Evolutionary conservation across 208 protist species (phyloP), one percentile per base, ranked within the genome.

Genomic region (Herpetomonas samuelpessoai): DNA sequence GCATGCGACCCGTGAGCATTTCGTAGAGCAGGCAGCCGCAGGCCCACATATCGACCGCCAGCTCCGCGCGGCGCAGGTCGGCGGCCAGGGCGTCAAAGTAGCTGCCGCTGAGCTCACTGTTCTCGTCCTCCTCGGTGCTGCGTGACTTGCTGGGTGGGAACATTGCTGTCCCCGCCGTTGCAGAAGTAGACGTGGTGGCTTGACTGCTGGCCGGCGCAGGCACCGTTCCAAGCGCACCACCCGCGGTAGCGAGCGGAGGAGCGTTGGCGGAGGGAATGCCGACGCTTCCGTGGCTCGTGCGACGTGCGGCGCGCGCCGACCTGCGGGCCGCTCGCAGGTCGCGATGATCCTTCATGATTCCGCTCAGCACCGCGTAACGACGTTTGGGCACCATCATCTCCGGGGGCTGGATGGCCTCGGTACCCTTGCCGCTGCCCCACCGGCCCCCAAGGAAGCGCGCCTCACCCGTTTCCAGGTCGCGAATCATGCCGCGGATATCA

Each of bases 1-100:
- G 74, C 79, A 87, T 84, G 45, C 73, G 71, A 2, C 88, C 88
- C 2, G 84, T 92, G 7, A 94, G 75, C 39, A 94, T 65, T 62
- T 94, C 88, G 67, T 92, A 92, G 24, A 94, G 71, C 25, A 92
- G 51, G 48, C 88, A 94, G 22, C 88, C 88, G 47, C 83, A 92
- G 26, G 68, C 71, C 88, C 88, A 94, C 51, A 94, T 81, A 57
- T 94, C 88, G 9, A 75, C 83, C 9, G 87, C 79, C 38, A 91
- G 66, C 62, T 91, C 87, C 9, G 65, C 72, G 25, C 65, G 66
- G 16, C 70, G 74, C 38, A 88, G 30, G 21, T 50, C 30, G 28
- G 72, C 62, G 28, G 49, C 65, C 27, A 79, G 26, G n/a, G 46
- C 51, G 14, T 27, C 51, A 31, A 71, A 72, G 35, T 53, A 41